Conservation (phyloP, 192 early-diverging fungal genomes). For the Backusella mclennaniae region DNA sequence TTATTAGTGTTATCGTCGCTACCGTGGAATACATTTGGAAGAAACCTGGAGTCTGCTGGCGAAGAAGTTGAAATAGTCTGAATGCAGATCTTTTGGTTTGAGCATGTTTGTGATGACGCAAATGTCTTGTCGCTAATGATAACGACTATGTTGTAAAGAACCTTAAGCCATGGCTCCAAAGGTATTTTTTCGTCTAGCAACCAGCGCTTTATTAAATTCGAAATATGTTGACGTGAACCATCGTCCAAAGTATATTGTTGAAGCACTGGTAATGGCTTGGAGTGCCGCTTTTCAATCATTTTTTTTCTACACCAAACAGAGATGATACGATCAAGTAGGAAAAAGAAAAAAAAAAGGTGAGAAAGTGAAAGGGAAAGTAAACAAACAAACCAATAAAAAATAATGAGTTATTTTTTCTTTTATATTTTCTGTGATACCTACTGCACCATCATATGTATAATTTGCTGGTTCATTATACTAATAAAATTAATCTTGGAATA, state of each 20-base stretch:
- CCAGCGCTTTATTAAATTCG: background rate
- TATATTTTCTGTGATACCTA: background rate
- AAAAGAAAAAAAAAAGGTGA: background rate
- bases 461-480: background rate
- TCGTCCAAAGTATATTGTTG: slow-evolving; percentile 7
- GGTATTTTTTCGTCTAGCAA: background rate
- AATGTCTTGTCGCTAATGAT: slow-evolving; percentile 4
- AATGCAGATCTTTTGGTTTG: background rate
- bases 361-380: background rate
- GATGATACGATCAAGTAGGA: background rate
- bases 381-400: slow-evolving; percentile 3
- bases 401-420: background rate
- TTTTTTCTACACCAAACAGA: background rate
- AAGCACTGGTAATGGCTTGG: background rate
- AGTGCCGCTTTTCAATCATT: background rate
- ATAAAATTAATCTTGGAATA: background rate
- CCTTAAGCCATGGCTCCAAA: background rate
- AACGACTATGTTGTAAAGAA: background rate
- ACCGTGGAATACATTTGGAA: background rate
- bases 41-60: slow-evolving; percentile 4
- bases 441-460: background rate
- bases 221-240: background rate
- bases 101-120: background rate
- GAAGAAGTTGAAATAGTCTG: background rate
- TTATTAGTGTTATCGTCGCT: background rate